Percentiles rank a stretch among this genome's conserved stretches.
Conservation (phyloP, 2,329 filamentous ascomycete genomes). For the Thielaviopsis populi region DNA sequence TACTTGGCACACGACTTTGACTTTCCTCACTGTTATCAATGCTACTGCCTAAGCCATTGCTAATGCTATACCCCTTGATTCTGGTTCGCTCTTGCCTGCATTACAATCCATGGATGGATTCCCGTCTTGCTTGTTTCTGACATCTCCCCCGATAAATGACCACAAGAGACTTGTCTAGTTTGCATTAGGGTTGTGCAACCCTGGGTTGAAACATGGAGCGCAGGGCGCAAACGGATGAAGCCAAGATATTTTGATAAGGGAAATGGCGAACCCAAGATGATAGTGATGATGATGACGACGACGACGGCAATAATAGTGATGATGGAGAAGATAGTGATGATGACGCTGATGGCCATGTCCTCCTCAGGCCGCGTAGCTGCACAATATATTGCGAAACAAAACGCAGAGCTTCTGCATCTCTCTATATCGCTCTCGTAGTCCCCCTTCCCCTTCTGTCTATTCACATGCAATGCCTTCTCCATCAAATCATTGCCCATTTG, state of each 20-base stretch:
- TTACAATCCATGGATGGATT: neutral
- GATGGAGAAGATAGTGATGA: neutral
- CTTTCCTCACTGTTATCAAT: neutral
- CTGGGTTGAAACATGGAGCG: neutral
- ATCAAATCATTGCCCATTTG: neutral
- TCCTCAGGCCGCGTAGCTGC: neutral
- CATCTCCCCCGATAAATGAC: neutral
- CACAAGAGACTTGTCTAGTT: neutral
- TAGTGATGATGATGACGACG: neutral
- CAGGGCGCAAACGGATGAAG: neutral
- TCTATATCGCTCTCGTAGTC: neutral
- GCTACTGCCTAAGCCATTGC: neutral
- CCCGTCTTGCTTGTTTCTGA: neutral
- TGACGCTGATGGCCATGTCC: neutral
- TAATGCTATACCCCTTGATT: neutral
- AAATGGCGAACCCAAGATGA: neutral
- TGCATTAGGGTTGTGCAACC: no score
- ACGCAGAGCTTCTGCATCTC: neutral
- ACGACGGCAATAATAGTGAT: neutral
- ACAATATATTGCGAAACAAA: neutral
- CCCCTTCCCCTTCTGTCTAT: neutral
- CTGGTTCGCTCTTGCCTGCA: neutral
- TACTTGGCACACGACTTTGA: no score
- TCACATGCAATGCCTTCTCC: neutral
- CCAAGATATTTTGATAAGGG: neutral